Conservation (phyloP, 2,329 filamentous ascomycete genomes). For the Ophiocordyceps camponoti-saundersi region DNA sequence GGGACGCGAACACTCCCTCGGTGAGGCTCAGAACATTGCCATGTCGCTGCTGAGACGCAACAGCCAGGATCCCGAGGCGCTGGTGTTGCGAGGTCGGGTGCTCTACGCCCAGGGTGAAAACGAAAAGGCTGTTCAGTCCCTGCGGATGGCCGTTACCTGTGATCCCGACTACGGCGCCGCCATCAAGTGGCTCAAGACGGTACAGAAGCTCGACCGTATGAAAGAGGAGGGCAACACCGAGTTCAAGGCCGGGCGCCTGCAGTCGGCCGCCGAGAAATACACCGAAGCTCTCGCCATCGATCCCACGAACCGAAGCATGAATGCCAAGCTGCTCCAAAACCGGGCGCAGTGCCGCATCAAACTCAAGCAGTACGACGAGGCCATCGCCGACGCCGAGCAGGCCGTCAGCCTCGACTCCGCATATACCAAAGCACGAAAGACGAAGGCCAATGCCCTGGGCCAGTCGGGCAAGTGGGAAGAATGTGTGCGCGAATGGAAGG, state of each 20-base stretch:
- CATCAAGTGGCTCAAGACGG: constrained; percentile 72
- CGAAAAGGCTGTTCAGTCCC: constrained; percentile 83
- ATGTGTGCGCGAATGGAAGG: constrained; percentile 76
- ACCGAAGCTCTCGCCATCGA: constrained; percentile 71
- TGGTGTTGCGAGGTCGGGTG: constrained; percentile 75
- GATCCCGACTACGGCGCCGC: constrained; percentile 86
- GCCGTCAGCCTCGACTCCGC: constrained; percentile 68
- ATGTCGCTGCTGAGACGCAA: constrained; percentile 77
- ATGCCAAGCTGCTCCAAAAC: constrained; percentile 90
- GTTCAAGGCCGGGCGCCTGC: constrained; percentile 73
- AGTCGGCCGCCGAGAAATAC: constrained; percentile 72
- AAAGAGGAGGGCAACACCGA: constrained; percentile 86
- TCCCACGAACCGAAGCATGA: constrained; percentile 75
- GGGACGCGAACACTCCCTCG: constrained; percentile 73
- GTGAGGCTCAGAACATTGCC: constrained; percentile 83
- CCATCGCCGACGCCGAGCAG: constrained; percentile 71
- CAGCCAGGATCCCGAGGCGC: constrained; percentile 80
- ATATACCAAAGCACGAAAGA: constrained; percentile 85
- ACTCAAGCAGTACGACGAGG: constrained; percentile 68
- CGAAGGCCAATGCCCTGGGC: constrained; percentile 78
- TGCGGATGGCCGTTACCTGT: constrained; percentile 74
- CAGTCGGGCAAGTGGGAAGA: constrained; percentile 84
- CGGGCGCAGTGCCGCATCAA: constrained; percentile 70
- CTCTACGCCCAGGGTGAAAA: constrained; percentile 89
- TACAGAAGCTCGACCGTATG: constrained; percentile 82